Conservation (phyloP, 208 protist species). For the Crithidia mellificae region DNA sequence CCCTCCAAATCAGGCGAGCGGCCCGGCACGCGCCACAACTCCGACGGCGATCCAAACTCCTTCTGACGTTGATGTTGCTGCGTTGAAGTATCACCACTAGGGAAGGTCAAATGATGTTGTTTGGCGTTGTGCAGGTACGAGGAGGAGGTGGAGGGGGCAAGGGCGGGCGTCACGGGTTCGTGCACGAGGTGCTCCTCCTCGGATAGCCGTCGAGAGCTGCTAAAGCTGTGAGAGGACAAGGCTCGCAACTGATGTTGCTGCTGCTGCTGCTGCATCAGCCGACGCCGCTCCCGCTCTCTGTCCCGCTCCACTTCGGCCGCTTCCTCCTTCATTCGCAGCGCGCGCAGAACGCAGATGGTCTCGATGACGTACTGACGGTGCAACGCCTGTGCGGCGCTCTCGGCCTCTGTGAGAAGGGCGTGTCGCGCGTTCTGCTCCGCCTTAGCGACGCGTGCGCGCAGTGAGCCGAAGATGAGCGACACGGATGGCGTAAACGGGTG, state of each 20-base stretch:
- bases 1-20: neutral
- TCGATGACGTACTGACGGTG: conserved; percentile 23
- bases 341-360: conserved; percentile 17
- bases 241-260: too few relatives aligned
- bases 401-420: neutral
- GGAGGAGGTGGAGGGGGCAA: neutral
- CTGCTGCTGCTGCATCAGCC: conserved; percentile 5
- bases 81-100: too few relatives aligned
- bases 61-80: too few relatives aligned
- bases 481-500: conserved; percentile 28
- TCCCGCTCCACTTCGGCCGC: neutral
- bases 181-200: neutral
- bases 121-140: too few relatives aligned
- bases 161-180: conserved; percentile 5
- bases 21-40: neutral
- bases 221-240: neutral
- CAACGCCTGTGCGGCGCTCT: conserved; percentile 5
- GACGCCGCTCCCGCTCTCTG: neutral
- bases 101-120: too few relatives aligned
- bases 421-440: conserved; percentile 11
- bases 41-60: too few relatives aligned
- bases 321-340: conserved; percentile 1
- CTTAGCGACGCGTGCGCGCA: conserved; percentile 2
- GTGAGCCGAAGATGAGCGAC: conserved; percentile 10
- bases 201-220: neutral